Conservation (phyloP, 75 land plant genomes). For the Sequoia sempervirens region DNA sequence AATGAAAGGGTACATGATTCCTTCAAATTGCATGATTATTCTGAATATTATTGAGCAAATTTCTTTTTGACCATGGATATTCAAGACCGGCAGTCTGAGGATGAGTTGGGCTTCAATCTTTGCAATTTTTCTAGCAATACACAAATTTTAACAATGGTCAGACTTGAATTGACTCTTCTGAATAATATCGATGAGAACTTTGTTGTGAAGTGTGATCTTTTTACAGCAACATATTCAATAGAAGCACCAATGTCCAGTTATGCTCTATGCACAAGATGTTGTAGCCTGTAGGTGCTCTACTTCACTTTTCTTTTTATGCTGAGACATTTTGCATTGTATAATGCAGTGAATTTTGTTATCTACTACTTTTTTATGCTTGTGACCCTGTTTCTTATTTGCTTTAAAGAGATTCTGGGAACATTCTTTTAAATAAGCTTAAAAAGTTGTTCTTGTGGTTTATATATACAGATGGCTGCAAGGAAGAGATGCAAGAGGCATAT, state of each 20-base stretch:
- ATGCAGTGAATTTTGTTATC: not conserved
- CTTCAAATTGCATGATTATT: not conserved
- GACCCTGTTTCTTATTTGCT: not conserved
- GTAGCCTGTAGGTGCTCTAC: not conserved
- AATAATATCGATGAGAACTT: not conserved
- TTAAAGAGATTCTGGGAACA: not conserved
- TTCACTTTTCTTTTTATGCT: not conserved
- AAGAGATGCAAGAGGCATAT: conserved; percentile 73
- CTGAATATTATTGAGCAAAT: not conserved
- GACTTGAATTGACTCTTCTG: not conserved
- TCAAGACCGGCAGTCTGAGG: not conserved
- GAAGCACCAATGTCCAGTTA: not conserved
- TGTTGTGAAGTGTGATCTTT: not conserved
- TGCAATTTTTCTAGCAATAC: not conserved
- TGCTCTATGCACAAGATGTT: not conserved
- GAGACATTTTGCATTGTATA: not conserved
- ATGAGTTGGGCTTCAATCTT: not conserved
- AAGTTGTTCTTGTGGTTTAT: not conserved
- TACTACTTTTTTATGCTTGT: not conserved
- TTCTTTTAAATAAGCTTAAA: not conserved
- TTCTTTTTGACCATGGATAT: not conserved
- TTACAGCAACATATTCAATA: not conserved
- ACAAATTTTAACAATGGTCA: not conserved
- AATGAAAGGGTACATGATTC: not conserved
- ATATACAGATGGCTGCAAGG: conserved; percentile 59